Base-by-base conservation (phyloP, 2,329 filamentous ascomycete species). In the Aspergillus luchuensis region DNA sequence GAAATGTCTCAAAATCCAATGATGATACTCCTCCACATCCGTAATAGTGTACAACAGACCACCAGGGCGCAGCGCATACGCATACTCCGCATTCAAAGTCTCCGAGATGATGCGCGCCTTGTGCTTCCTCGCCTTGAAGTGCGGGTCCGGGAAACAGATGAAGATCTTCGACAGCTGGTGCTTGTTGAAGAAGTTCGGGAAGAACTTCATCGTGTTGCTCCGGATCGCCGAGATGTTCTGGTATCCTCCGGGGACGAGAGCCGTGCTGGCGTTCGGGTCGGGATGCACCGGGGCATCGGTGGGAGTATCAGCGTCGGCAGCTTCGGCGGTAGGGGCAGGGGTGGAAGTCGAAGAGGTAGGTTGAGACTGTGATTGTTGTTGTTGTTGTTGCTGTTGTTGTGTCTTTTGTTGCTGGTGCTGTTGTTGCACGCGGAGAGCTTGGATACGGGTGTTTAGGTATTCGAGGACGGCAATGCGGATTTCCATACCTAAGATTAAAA, bases 141-240 rank as follows among this genome's bases (percentile, higher is more conserved):
- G 95, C 61, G 95, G 95, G 72, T 99, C 95, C 0, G 95, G 95
- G 74, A 99, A 99, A 81, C 95, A 99, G 70, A 99, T 91, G 77
- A 99, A 99, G 73, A 98, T 91, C 74, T 96, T 96, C 64, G 84
- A 86, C 13, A 99, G 86, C 74, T 97, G 93, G 13, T 80, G 82
- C 71, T 89, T 90, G 57, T 79, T 81, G 82, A 99, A 98, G 82
- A 97, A 97, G 74, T 99, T 98, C 63, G 96, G 94, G n/a, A 99
- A 82, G 77, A 98, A 99, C 76, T 99, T 99, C 95, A 99, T 99
- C 5, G 92, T 91, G 80, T 99, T 99, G 66, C 91, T 91, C 63
- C 95, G 89, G 51, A 99, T 82, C 73, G 92, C 96, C 36, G 90
- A 88, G 57, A 94, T 89, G 75, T 99, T 99, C 72, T 96, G 89